Evolutionary conservation across 345 rosid species (phyloP), one percentile per base, ranked within the genome.

Genomic region (Syzygium oleosum): DNA sequence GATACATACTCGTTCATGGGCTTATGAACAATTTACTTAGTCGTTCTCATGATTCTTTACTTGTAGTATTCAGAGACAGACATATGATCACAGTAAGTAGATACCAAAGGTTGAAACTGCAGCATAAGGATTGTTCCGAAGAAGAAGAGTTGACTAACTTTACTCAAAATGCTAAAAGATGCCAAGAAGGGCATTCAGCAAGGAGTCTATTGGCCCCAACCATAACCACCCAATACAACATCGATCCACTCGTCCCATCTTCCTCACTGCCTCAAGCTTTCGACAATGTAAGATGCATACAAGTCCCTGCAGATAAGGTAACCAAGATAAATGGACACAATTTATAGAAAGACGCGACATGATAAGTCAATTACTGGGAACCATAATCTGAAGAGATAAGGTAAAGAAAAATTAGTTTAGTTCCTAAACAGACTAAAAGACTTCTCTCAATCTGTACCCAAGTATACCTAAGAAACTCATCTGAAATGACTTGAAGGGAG

Each of bases 251-350:
- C 2, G 79, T 63, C 31, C 19, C 38, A 31, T 65, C 51, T n/a
- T 54, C 43, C 52, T 93, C 85, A 95, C 93, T 93, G 93, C 95
- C 97, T 97, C 93, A 97, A 90, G 92, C 96, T 95, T 91, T 96
- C 98, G 27, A 94, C 97, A 80, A 98, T 94, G 93, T 98, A 96
- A 53, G 97, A 91, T 14, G 98, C 99, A 80, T 96, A 98, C 80
- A 98, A 96, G 90, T 98, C 98, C 99, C 99, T 98, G 96, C 90
- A 87, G 88, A 52, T 59, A 11, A 84, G 65, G 61, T n/a, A n/a
- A 55, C 84, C 83, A 83, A 89, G 43, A 68, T 53, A 51, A 77
- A 21, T 16, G 52, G 19, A 10, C 43, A 68, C 79, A 68, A 34
- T 31, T 68, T 31, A 68, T 31, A 38, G 79, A 68, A 31, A 68